phyloP scores from a whole-genome alignment of 1,284 basidiomycete genomes.

The Hemileia vastatrix region DNA sequence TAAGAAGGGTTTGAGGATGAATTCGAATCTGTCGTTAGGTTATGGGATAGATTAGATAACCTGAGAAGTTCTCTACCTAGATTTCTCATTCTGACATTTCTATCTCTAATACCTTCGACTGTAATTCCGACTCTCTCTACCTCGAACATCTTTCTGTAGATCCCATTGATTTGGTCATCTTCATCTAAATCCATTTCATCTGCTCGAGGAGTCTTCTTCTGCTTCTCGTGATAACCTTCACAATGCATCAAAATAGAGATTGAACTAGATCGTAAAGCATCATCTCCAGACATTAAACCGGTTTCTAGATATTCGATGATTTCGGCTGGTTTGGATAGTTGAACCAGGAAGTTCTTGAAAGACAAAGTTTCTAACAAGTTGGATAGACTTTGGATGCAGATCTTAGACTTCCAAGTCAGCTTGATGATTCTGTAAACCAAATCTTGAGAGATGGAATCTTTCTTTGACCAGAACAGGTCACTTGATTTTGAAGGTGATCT shows the following conservation, averaged over 20 bases:
- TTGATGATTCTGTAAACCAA: neutral
- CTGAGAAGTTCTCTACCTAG: slow-evolving; percentile 31
- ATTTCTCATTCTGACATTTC: slow-evolving; percentile 37
- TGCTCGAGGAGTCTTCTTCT: too few species aligned
- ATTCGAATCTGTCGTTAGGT: neutral
- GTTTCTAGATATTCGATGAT: slow-evolving; percentile 22
- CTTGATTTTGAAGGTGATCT: too few species aligned
- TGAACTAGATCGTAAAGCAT: slow-evolving; percentile 28
- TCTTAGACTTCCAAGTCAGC: neutral
- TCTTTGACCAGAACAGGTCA: too few species aligned
- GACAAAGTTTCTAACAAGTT: neutral
- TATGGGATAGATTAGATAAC: neutral
- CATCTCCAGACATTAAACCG: slow-evolving; percentile 32
- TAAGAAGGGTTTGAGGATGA: neutral
- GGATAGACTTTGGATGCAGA: slow-evolving; percentile 22
- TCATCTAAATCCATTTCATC: too few species aligned
- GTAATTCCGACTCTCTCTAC: slow-evolving; percentile 33
- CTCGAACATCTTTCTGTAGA: slow-evolving; percentile 27
- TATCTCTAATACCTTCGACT: slow-evolving; percentile 34
- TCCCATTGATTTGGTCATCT: neutral
- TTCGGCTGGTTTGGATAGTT: slow-evolving; percentile 22
- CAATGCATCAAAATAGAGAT: slow-evolving; percentile 26
- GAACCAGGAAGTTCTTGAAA: neutral
- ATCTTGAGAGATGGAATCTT: neutral
- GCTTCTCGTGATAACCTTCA: neutral